Percentiles rank a stretch among this genome's conserved stretches.
These are phyloP conservation scores for Thamnidium elegans DNA, from an alignment of 192 early-diverging fungal species.

Conservation along the genomic window DNA sequence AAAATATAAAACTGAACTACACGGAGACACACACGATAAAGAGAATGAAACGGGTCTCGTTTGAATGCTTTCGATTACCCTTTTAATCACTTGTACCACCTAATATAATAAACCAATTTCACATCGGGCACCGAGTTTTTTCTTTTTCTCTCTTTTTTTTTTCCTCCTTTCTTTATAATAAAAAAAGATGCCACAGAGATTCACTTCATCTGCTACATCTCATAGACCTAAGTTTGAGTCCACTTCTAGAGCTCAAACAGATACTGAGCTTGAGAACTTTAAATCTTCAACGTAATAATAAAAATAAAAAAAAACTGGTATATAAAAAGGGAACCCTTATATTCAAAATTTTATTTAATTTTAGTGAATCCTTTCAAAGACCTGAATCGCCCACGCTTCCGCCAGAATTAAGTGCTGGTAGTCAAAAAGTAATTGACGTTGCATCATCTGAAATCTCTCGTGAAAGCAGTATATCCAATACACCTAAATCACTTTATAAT, in stretches of 20 bases:
- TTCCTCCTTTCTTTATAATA: not conserved
- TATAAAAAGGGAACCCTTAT: too few species aligned
- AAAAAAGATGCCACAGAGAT: not conserved
- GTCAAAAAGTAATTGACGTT: not conserved
- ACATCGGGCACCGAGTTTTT: too few species aligned
- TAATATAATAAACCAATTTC: not conserved
- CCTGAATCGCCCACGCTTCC: slow-evolving; percentile 29
- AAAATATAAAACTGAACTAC: too few species aligned
- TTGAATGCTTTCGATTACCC: not conserved
- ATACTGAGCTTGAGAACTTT: too few species aligned
- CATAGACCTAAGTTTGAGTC: too few species aligned
- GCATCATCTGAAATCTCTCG: not conserved
- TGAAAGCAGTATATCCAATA: too few species aligned
- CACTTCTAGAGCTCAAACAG: too few species aligned
- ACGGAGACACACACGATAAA: not conserved
- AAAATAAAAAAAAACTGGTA: too few species aligned
- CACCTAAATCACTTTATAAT: not conserved
- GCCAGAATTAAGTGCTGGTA: not conserved
- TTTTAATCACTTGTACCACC: too few species aligned
- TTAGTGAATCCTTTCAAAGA: slow-evolving; percentile 10
- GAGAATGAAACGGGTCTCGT: not conserved
- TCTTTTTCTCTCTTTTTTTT: not conserved
- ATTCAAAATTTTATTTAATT: too few species aligned
- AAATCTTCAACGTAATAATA: too few species aligned
- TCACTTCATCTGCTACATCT: slow-evolving; percentile 13